Conservation (phyloP, 257 asterid species). For the Solanum corneliomulleri region DNA sequence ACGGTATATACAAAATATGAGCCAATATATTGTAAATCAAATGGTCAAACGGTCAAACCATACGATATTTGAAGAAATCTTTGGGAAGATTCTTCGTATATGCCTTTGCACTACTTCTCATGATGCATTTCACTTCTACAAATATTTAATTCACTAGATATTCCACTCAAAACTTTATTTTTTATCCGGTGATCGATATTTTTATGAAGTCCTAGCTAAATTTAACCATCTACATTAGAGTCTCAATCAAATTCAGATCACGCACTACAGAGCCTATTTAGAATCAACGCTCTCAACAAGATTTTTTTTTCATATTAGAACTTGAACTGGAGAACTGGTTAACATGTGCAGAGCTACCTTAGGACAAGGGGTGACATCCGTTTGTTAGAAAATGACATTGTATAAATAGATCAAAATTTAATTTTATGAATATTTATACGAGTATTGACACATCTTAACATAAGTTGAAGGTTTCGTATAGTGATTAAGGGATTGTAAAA, state of each 20-base stretch:
- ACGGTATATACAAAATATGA: background rate
- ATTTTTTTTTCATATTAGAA: too few relatives aligned
- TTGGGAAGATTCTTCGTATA: background rate
- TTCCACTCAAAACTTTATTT: background rate
- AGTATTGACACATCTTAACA: too few relatives aligned
- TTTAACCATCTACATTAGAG: too few relatives aligned
- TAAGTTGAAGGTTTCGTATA: too few relatives aligned
- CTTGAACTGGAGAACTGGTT: background rate
- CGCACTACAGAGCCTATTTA: too few relatives aligned
- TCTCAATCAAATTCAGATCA: background rate
- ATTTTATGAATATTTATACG: too few relatives aligned
- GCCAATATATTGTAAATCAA: background rate
- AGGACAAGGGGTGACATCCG: too few relatives aligned
- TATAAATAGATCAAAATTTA: too few relatives aligned
- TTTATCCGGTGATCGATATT: fast-evolving
- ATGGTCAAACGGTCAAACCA: background rate
- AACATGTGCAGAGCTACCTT: too few relatives aligned
- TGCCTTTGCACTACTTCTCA: background rate
- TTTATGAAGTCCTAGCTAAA: too few relatives aligned
- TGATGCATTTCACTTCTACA: background rate
- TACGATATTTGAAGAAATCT: background rate
- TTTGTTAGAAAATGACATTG: too few relatives aligned
- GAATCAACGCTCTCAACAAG: background rate
- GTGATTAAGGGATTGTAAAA: too few relatives aligned
- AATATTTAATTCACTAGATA: background rate